A percentile compares a stretch with the other conserved stretches of the same genome.
These are phyloP conservation scores for Fusarium sp. DNA, from an alignment of 2,329 filamentous ascomycete species.

Conservation along the genomic window DNA sequence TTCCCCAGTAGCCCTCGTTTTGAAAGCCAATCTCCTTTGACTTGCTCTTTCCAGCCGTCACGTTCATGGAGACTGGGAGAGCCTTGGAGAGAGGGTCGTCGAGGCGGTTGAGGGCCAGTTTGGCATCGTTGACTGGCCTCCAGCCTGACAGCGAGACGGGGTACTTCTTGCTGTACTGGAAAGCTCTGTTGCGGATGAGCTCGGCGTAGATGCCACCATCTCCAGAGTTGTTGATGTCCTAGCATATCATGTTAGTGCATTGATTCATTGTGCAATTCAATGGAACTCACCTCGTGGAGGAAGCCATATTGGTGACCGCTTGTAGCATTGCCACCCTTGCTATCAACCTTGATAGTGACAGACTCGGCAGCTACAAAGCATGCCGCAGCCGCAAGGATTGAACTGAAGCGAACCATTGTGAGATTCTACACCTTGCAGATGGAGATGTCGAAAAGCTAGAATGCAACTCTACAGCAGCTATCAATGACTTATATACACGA, in stretches of 20 bases:
- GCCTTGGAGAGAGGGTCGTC: slow-evolving; percentile 63
- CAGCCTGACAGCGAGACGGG: slow-evolving; percentile 61
- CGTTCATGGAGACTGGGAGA: slow-evolving; percentile 64
- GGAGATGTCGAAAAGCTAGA: neutral
- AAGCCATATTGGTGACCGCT: slow-evolving; percentile 61
- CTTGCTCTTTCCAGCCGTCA: slow-evolving; percentile 50
- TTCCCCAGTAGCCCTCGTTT: slow-evolving; percentile 71
- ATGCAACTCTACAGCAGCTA: neutral
- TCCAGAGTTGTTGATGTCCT: slow-evolving; percentile 76
- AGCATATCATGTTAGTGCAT: neutral
- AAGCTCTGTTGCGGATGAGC: slow-evolving; percentile 76
- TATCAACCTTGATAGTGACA: slow-evolving; percentile 54
- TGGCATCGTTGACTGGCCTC: slow-evolving; percentile 58
- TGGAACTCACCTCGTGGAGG: slow-evolving; percentile 56
- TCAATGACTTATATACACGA: neutral
- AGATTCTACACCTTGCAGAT: slow-evolving; percentile 3
- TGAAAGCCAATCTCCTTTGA: slow-evolving; percentile 58
- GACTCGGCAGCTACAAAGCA: slow-evolving; percentile 41
- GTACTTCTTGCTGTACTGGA: slow-evolving; percentile 66
- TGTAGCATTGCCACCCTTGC: slow-evolving; percentile 57
- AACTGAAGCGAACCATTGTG: slow-evolving; percentile 39
- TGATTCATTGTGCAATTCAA: too few relatives aligned
- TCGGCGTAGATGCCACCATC: slow-evolving; percentile 81
- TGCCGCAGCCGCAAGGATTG: slow-evolving; percentile 33
- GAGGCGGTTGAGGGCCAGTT: slow-evolving; percentile 61